Percentiles rank a stretch among this genome's conserved stretches.
phyloP scores from a whole-genome alignment of 805 yeast genomes.

The Kluyveromyces dobzhanskii region DNA sequence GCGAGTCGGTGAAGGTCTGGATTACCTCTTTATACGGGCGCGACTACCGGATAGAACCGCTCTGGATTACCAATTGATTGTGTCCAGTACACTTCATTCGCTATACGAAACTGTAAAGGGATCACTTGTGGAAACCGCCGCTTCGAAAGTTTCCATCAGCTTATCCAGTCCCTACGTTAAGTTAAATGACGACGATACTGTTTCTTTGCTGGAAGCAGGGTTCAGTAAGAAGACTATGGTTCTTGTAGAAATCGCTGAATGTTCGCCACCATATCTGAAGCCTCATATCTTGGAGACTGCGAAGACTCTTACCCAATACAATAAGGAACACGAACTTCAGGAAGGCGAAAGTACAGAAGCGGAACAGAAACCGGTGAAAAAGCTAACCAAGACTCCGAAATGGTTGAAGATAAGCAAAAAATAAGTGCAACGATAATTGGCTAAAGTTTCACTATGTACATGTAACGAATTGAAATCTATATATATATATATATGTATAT shows the following conservation, averaged over 20 bases:
- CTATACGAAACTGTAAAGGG: conserved; percentile 26
- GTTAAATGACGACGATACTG: conserved; percentile 23
- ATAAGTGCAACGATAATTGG: conserved; percentile 13
- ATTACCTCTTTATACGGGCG: conserved; percentile 38
- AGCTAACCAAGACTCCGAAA: conserved; percentile 23
- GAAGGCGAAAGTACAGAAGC: conserved; percentile 6
- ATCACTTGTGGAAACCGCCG: conserved; percentile 19
- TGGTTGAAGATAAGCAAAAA: conserved; percentile 35
- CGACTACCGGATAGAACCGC: conserved; percentile 50
- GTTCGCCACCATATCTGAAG: conserved; percentile 24
- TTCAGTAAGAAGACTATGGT: conserved; percentile 42
- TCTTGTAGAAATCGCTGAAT: conserved; percentile 32
- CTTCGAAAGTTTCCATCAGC: not conserved
- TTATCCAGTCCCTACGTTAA: conserved; percentile 40
- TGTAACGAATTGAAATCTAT: no score
- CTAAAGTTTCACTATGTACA: no score
- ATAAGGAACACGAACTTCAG: conserved; percentile 10
- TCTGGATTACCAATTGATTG: conserved; percentile 42
- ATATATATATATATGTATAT: no score
- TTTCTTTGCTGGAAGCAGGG: conserved; percentile 30
- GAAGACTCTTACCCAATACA: conserved; percentile 11
- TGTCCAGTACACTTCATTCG: conserved; percentile 32
- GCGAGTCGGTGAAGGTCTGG: conserved; percentile 6
- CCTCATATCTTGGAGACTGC: conserved; percentile 26
- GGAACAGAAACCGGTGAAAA: not conserved